Evolutionary conservation across 495 filamentous ascomycete genomes (phyloP).

Genomic region (Gamarada debralockiae): DNA sequence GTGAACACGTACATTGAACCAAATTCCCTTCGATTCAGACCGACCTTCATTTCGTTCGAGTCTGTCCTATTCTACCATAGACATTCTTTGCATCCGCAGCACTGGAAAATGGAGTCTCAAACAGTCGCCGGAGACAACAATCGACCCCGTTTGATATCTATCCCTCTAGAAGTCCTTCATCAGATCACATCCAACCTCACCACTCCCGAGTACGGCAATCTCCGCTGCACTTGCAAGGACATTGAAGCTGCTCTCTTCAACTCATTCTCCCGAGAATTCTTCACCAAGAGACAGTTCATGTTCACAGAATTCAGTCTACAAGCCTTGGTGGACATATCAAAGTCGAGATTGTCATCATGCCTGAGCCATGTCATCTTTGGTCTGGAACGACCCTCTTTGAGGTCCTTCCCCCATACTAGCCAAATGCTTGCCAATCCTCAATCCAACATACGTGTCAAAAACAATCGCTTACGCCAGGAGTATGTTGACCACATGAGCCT

Average conservation of each 20-base stretch:
- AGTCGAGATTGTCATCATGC: constrained; percentile 33
- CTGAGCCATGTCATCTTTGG: constrained; percentile 47
- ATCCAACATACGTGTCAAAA: neutral
- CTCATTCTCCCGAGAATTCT: constrained; percentile 49
- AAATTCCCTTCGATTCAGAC: too few species aligned
- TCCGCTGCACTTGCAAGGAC: constrained; percentile 41
- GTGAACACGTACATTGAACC: too few species aligned
- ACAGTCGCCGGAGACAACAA: neutral
- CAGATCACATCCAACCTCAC: constrained; percentile 37
- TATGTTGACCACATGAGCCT: constrained; percentile 21
- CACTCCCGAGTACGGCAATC: constrained; percentile 40
- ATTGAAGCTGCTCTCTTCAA: constrained; percentile 40
- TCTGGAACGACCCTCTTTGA: constrained; percentile 28
- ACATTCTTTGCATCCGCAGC: too few species aligned
- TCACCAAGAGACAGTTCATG: constrained; percentile 53
- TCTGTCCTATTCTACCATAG: too few species aligned
- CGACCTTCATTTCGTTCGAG: too few species aligned
- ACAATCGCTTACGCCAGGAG: constrained; percentile 1
- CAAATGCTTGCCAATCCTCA: neutral
- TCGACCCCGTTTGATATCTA: neutral
- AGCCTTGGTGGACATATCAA: constrained; percentile 50
- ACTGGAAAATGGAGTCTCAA: neutral
- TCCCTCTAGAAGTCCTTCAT: constrained; percentile 28
- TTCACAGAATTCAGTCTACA: constrained; percentile 41
- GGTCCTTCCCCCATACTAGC: neutral